phyloP scores from a whole-genome alignment of 257 asterid species.

The Solanum etuberosum region DNA sequence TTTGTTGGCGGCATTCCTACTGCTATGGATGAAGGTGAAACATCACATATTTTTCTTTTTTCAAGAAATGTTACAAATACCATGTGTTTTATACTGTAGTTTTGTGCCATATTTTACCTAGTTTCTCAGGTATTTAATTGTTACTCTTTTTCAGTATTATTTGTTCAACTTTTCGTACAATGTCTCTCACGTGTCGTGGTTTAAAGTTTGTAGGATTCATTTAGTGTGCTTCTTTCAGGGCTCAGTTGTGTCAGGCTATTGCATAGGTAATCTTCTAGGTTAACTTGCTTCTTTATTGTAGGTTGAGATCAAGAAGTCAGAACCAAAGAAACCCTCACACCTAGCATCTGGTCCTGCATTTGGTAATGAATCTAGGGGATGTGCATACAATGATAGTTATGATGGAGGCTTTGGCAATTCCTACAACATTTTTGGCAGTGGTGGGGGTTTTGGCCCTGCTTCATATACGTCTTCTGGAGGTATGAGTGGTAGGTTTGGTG shows the following conservation, averaged over 20 bases:
- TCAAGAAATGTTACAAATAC: not conserved
- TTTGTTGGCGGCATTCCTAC: constrained; percentile 93
- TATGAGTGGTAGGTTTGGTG: constrained; percentile 66
- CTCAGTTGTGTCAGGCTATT: too few species aligned
- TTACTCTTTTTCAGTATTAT: not conserved
- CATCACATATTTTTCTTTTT: not conserved
- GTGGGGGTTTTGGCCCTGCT: constrained; percentile 65
- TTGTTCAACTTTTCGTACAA: not conserved
- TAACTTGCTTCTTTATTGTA: too few species aligned
- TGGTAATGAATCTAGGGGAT: too few species aligned
- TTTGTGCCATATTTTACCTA: not conserved
- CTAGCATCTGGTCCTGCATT: too few species aligned
- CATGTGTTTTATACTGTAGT: not conserved
- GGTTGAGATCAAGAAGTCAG: too few species aligned
- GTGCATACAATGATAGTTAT: constrained; percentile 62
- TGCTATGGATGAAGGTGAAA: constrained; percentile 63
- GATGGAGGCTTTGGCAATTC: constrained; percentile 51
- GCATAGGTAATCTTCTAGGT: too few species aligned
- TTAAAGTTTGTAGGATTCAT: too few species aligned
- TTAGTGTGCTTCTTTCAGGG: too few species aligned
- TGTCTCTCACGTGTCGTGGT: too few species aligned
- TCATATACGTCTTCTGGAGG: constrained; percentile 63
- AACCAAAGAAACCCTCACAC: too few species aligned
- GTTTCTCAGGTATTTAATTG: not conserved
- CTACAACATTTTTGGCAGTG: constrained; percentile 64